These are phyloP conservation scores for Ogataea corticis DNA, from an alignment of 805 yeast genomes.

Conservation along the genomic window DNA sequence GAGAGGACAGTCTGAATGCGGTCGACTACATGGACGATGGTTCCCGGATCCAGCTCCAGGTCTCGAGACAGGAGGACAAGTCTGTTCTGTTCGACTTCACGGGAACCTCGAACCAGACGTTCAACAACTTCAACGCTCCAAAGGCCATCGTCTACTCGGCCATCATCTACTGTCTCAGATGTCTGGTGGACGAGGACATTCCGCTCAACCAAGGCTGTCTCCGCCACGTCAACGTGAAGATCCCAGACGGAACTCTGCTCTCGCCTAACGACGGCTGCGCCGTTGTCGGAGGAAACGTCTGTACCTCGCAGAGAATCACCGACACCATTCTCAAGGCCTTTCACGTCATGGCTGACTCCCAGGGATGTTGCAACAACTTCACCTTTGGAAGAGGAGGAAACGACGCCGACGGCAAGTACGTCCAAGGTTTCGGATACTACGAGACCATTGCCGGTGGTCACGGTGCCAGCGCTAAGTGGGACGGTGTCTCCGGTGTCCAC, in stretches of 20 bases:
- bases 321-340: conserved; percentile 88
- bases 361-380: conserved; percentile 92
- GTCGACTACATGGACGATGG: conserved; percentile 83
- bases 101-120: conserved; percentile 84
- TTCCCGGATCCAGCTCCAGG: conserved; percentile 55
- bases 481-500: conserved; percentile 88
- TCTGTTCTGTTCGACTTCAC: conserved; percentile 77
- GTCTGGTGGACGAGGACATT: conserved; percentile 81
- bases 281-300: conserved; percentile 92
- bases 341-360: conserved; percentile 89
- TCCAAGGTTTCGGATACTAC: conserved; percentile 81
- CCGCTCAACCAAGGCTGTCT: conserved; percentile 95
- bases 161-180: conserved; percentile 80
- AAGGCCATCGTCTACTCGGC: conserved; percentile 88
- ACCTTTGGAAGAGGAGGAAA: conserved; percentile 85
- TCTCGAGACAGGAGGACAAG: conserved; percentile 49
- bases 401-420: conserved; percentile 47
- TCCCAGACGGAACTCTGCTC: conserved; percentile 63
- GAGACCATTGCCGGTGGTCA: conserved; percentile 96
- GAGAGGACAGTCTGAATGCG: conserved; percentile 44
- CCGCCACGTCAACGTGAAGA: conserved; percentile 66
- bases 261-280: conserved; percentile 86
- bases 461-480: conserved; percentile 83
- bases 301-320: conserved; percentile 91
- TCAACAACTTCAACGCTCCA: conserved; percentile 92